Percentiles rank a stretch among this genome's conserved stretches.
These are phyloP conservation scores for Trametes versicolor DNA, from an alignment of 1,284 basidiomycete genomes.

Conservation along the genomic window DNA sequence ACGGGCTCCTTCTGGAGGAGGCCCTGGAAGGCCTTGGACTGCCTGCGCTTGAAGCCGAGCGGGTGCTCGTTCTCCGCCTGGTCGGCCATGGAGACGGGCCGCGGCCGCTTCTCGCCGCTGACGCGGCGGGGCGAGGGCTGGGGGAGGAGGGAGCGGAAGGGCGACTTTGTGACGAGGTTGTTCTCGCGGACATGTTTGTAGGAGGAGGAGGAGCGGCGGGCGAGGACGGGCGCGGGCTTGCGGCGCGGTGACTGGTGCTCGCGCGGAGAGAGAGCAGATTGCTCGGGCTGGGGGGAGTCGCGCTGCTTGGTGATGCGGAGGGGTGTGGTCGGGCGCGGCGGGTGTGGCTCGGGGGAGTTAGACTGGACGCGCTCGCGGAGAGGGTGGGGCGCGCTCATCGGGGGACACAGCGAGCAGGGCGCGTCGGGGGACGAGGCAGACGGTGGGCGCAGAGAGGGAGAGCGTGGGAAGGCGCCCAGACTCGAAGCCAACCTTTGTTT, in stretches of 20 bases:
- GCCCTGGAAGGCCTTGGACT: slow-evolving; percentile 79
- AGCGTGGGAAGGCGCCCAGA: slow-evolving; percentile 30
- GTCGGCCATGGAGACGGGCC: slow-evolving; percentile 71
- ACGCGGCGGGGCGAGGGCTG: slow-evolving; percentile 61
- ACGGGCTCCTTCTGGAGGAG: slow-evolving; percentile 81
- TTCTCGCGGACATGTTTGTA: slow-evolving; percentile 86
- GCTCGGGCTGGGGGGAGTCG: slow-evolving; percentile 59
- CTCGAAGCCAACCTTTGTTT: slow-evolving; percentile 13
- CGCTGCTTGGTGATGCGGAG: slow-evolving; percentile 75
- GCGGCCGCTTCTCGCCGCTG: slow-evolving; percentile 78
- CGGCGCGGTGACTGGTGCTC: slow-evolving; percentile 26
- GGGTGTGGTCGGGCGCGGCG: slow-evolving; percentile 53
- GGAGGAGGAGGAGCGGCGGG: slow-evolving; percentile 81
- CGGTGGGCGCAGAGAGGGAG: slow-evolving; percentile 17
- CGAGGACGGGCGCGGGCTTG: slow-evolving; percentile 54
- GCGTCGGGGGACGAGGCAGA: slow-evolving; percentile 19
- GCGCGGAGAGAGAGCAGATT: slow-evolving; percentile 59
- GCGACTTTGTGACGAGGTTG: slow-evolving; percentile 89
- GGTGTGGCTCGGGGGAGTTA: slow-evolving; percentile 64
- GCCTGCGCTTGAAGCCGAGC: slow-evolving; percentile 72
- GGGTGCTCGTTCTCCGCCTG: slow-evolving; percentile 81
- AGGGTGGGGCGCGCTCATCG: slow-evolving; percentile 48
- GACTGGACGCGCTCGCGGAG: slow-evolving; percentile 69
- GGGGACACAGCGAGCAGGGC: background rate
- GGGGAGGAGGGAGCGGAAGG: slow-evolving; percentile 79